Conservation (phyloP, 176 grass and related monocot genomes). For the Puccinellia tenuiflora region DNA sequence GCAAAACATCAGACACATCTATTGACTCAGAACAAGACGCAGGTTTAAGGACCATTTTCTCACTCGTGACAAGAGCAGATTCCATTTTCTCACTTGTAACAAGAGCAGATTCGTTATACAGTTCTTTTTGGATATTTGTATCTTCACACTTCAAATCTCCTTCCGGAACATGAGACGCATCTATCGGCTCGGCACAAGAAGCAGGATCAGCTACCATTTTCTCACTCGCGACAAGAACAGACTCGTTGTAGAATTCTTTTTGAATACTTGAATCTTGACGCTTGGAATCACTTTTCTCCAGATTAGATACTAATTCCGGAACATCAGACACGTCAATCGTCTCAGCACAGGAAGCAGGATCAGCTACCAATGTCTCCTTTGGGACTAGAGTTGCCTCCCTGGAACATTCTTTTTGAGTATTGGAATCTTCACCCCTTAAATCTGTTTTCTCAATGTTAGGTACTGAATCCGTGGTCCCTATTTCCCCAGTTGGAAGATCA, state of each 20-base stretch:
- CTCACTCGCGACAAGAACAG: slow-evolving; percentile 8
- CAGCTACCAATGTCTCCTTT: not conserved
- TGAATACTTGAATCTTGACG: slow-evolving; percentile 6
- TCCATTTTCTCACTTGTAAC: slow-evolving; percentile 3
- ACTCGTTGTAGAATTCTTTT: slow-evolving; percentile 22
- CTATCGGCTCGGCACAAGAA: slow-evolving; percentile 8
- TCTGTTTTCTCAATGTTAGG: not conserved
- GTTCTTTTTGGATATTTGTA: slow-evolving; percentile 16
- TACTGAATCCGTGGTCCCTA: not conserved
- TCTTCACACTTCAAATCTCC: slow-evolving; percentile 13
- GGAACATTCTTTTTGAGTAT: not conserved
- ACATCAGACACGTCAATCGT: not conserved
- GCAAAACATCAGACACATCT: slow-evolving; percentile 30
- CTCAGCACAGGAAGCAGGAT: not conserved
- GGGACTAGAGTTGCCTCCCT: not conserved
- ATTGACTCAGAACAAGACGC: not conserved
- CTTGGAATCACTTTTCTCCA: slow-evolving; percentile 7
- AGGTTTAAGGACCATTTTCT: not conserved
- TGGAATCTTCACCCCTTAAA: not conserved
- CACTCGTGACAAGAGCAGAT: not conserved
- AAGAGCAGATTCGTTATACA: slow-evolving; percentile 1
- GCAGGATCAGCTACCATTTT: slow-evolving; percentile 23
- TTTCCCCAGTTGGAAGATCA: not conserved
- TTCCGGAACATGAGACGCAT: slow-evolving; percentile 26
- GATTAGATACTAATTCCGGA: not conserved